phyloP scores from a whole-genome alignment of 805 yeast species.

The Wickerhamomyces chambardii region DNA sequence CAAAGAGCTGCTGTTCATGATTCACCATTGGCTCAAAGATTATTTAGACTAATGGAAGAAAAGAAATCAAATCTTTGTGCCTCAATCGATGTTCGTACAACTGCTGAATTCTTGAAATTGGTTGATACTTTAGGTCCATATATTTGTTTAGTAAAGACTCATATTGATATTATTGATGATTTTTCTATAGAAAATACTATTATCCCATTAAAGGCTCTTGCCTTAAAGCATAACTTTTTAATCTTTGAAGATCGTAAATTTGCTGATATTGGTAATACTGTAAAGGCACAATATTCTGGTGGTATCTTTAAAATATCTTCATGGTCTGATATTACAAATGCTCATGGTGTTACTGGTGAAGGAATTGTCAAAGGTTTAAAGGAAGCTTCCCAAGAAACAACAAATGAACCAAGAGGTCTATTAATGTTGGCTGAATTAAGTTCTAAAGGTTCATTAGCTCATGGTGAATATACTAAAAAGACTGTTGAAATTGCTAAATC shows the following conservation, averaged over 20 bases:
- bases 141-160: slow-evolving; percentile 89
- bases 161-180: slow-evolving; percentile 87
- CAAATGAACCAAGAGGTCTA: slow-evolving; percentile 77
- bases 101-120: slow-evolving; percentile 61
- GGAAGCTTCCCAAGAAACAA: slow-evolving; percentile 61
- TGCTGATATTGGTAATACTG: slow-evolving; percentile 98
- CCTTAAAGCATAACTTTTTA: slow-evolving; percentile 79
- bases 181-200: slow-evolving; percentile 77
- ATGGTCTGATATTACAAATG: slow-evolving; percentile 97
- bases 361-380: slow-evolving; percentile 88
- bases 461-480: slow-evolving; percentile 80
- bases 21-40: slow-evolving; percentile 72
- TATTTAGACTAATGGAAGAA: slow-evolving; percentile 63
- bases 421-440: slow-evolving; percentile 94
- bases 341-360: slow-evolving; percentile 94
- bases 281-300: slow-evolving; percentile 84
- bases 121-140: slow-evolving; percentile 84
- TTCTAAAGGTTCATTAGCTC: slow-evolving; percentile 88
- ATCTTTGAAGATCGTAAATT: slow-evolving; percentile 96
- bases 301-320: slow-evolving; percentile 84
- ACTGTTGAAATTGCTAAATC: slow-evolving; percentile 87
- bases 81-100: slow-evolving; percentile 81
- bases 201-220: slow-evolving; percentile 58
- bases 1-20: slow-evolving; percentile 63
- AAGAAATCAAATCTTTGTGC: slow-evolving; percentile 92